Percentiles rank a stretch among this genome's conserved stretches.
Conservation (phyloP, 2,329 filamentous ascomycete genomes). For the Sclerotinia glacialis region DNA sequence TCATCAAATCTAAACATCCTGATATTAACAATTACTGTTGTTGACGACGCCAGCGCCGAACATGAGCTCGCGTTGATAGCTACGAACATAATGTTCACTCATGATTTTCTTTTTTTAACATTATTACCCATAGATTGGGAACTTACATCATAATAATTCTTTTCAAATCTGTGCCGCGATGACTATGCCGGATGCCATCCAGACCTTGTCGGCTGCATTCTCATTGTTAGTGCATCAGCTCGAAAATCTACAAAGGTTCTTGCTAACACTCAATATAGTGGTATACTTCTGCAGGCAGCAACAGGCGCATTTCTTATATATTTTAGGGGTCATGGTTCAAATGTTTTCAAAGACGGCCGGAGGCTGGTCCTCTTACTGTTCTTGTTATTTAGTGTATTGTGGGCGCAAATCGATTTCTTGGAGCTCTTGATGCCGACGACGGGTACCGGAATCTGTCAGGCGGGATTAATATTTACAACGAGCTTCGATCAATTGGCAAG, state of each 20-base stretch:
- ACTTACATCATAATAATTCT: slow-evolving; percentile 31
- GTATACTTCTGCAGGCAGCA: slow-evolving; percentile 39
- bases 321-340: slow-evolving; percentile 36
- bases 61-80: slow-evolving; percentile 30
- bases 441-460: slow-evolving; percentile 33
- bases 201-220: slow-evolving; percentile 39
- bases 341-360: slow-evolving; percentile 39
- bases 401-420: slow-evolving; percentile 39
- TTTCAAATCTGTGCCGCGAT: slow-evolving; percentile 31
- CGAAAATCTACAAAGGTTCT: neutral
- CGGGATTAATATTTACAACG: slow-evolving; percentile 35
- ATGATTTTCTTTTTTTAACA: slow-evolving; percentile 32
- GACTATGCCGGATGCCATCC: slow-evolving; percentile 37
- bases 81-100: slow-evolving; percentile 31
- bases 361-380: slow-evolving; percentile 42
- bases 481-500: slow-evolving; percentile 39
- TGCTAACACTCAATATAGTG: slow-evolving; percentile 34
- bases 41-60: slow-evolving; percentile 30
- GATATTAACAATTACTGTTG: slow-evolving; percentile 25
- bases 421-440: slow-evolving; percentile 35
- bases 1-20: slow-evolving; percentile 22
- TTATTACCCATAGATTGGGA: slow-evolving; percentile 38
- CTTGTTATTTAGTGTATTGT: slow-evolving; percentile 38
- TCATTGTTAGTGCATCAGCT: slow-evolving; percentile 35
- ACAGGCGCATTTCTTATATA: slow-evolving; percentile 36